Percentiles rank a stretch among this genome's conserved stretches.
Evolutionary conservation across 805 yeast genomes (phyloP).

Genomic region (Candida hungchunana): DNA sequence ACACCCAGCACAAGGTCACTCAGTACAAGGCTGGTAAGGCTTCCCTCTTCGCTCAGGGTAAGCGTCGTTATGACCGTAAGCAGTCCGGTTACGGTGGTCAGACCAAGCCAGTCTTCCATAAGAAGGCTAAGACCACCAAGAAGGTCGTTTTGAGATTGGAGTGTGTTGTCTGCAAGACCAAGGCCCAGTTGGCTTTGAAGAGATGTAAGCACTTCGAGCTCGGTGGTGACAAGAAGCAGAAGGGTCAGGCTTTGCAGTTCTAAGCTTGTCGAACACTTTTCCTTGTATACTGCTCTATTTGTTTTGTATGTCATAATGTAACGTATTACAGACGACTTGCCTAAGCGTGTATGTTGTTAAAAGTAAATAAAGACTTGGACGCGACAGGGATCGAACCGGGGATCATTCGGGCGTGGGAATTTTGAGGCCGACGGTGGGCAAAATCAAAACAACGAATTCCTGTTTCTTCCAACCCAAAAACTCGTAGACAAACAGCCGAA

Average conservation of each 20-base stretch:
- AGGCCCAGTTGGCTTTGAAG: constrained; percentile 96
- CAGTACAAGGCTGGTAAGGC: constrained; percentile 99
- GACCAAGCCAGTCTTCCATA: constrained; percentile 99
- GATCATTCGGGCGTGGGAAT: background rate
- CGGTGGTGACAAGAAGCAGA: constrained; percentile 99
- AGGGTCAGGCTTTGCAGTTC: constrained; percentile 99
- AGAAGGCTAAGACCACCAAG: constrained; percentile 99
- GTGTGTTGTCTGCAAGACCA: constrained; percentile 98
- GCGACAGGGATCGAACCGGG: background rate
- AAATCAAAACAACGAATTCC: constrained; percentile 14
- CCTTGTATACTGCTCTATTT: constrained; percentile 21
- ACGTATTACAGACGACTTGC: constrained; percentile 19
- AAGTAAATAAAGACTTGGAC: background rate
- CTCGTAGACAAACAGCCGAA: too few species aligned
- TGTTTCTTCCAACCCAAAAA: background rate
- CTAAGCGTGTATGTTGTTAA: too few species aligned
- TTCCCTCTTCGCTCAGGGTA: constrained; percentile 98
- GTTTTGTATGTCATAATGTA: constrained; percentile 27
- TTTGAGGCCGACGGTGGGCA: too few species aligned
- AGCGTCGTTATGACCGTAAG: constrained; percentile 99
- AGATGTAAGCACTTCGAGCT: constrained; percentile 99
- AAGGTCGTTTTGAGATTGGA: constrained; percentile 99
- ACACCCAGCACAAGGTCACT: constrained; percentile 99
- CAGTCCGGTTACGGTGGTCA: constrained; percentile 99
- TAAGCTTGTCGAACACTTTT: constrained; percentile 40